Evolutionary conservation across 805 yeast species (phyloP).

Genomic region (Isabelozyma gotoi): DNA sequence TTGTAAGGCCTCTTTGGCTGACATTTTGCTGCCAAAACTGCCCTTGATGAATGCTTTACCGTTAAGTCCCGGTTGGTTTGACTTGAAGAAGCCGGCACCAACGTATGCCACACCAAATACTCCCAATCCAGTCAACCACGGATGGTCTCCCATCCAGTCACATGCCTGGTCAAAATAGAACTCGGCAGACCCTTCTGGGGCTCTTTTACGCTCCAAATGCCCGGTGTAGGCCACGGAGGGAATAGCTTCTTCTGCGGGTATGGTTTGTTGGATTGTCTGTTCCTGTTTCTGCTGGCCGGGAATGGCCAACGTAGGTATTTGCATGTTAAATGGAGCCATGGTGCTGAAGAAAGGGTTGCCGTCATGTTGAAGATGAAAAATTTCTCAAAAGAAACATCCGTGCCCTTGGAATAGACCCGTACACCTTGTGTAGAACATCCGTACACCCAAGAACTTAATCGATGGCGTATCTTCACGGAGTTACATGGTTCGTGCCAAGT

Average conservation of each 20-base stretch:
- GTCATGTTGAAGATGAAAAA: background rate
- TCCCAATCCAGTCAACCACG: conserved; percentile 70
- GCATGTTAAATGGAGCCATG: conserved; percentile 33
- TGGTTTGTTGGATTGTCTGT: conserved; percentile 16
- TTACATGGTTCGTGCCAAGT: no score
- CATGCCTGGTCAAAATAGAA: conserved; percentile 63
- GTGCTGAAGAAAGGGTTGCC: background rate
- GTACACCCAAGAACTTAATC: no score
- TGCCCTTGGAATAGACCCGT: background rate
- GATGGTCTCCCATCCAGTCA: conserved; percentile 70
- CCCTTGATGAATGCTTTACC: conserved; percentile 78
- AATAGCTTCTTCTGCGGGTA: conserved; percentile 1
- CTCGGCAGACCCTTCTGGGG: conserved; percentile 51
- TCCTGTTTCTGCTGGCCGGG: conserved; percentile 42
- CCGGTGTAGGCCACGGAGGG: conserved; percentile 28
- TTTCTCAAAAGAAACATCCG: background rate
- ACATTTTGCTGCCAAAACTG: conserved; percentile 90
- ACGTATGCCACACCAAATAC: conserved; percentile 63
- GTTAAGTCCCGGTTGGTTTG: conserved; percentile 63
- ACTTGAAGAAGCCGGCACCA: conserved; percentile 65
- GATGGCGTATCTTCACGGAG: no score
- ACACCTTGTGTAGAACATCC: background rate
- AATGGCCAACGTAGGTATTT: conserved; percentile 54
- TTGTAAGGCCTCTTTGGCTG: conserved; percentile 82
- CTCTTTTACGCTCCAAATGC: conserved; percentile 39